These are phyloP conservation scores for Salix arbutifolia DNA, from an alignment of 345 rosid species.

Conservation along the genomic window DNA sequence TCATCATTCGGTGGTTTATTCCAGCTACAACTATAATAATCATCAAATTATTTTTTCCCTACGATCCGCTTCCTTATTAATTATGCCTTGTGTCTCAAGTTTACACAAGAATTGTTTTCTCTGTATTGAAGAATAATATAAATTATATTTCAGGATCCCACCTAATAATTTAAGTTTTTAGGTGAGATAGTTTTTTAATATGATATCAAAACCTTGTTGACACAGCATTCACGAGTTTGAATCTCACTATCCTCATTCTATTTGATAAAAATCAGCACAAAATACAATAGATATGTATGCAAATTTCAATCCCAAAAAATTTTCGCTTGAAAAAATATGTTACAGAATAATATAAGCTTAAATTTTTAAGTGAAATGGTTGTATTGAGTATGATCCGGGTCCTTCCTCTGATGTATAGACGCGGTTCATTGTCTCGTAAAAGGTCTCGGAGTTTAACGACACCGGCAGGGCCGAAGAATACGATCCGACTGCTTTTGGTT, in stretches of 20 bases:
- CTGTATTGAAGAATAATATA: too few relatives aligned
- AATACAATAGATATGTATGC: too few relatives aligned
- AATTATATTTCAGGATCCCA: accelerated
- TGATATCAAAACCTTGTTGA: too few relatives aligned
- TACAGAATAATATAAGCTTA: too few relatives aligned
- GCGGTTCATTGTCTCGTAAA: slow-evolving; percentile 36
- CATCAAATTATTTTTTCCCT: background rate
- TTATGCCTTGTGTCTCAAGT: slow-evolving; percentile 6
- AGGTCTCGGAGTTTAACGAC: slow-evolving; percentile 42
- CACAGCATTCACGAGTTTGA: too few relatives aligned
- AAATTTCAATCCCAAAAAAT: too few relatives aligned
- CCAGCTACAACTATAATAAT: slow-evolving; percentile 9
- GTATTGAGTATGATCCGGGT: slow-evolving; percentile 25
- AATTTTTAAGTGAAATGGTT: too few relatives aligned
- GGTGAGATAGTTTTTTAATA: too few relatives aligned
- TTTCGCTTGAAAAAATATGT: too few relatives aligned
- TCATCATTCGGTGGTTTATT: slow-evolving; percentile 2
- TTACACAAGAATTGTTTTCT: slow-evolving; percentile 11
- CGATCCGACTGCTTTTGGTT: slow-evolving; percentile 72
- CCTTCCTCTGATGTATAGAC: slow-evolving; percentile 21
- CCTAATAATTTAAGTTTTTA: accelerated
- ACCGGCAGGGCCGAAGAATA: slow-evolving; percentile 48
- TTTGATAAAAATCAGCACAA: too few relatives aligned
- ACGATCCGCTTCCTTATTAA: slow-evolving; percentile 8
- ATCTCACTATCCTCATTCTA: too few relatives aligned